These are phyloP conservation scores for Fusarium tjaetaba DNA, from an alignment of 2,329 filamentous ascomycete genomes.

Conservation along the genomic window DNA sequence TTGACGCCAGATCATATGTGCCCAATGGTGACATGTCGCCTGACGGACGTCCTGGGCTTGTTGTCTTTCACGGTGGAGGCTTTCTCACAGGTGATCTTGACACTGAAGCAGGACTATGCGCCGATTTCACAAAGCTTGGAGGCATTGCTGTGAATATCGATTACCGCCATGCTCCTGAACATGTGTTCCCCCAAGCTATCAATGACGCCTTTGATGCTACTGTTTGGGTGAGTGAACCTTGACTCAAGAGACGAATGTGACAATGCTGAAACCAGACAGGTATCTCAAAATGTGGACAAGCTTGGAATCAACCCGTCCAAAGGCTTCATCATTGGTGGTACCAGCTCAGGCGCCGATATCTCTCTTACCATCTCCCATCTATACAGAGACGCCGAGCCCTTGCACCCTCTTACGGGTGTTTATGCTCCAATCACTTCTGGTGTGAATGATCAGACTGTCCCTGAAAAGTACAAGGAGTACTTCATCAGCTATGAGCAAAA, in stretches of 20 bases:
- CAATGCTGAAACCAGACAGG: constrained; percentile 15
- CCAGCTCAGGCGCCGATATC: constrained; percentile 46
- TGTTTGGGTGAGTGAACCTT: constrained; percentile 35
- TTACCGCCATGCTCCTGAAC: constrained; percentile 45
- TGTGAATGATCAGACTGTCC: constrained; percentile 35
- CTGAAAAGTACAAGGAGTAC: constrained; percentile 42
- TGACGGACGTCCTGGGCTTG: constrained; percentile 37
- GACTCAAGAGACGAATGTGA: no score
- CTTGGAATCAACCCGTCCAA: constrained; percentile 42
- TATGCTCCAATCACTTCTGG: constrained; percentile 40
- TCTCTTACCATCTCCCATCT: constrained; percentile 41
- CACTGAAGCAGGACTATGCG: constrained; percentile 39
- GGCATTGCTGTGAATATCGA: constrained; percentile 42
- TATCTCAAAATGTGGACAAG: constrained; percentile 26
- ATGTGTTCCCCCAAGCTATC: constrained; percentile 43
- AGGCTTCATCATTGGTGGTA: constrained; percentile 40
- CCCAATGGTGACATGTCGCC: constrained; percentile 15
- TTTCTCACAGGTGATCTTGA: constrained; percentile 43
- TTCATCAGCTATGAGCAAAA: constrained; percentile 46
- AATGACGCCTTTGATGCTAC: constrained; percentile 44
- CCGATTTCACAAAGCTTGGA: constrained; percentile 39
- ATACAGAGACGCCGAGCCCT: constrained; percentile 21
- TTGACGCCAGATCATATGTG: constrained; percentile 37
- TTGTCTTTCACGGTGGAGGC: constrained; percentile 45
- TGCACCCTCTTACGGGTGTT: constrained; percentile 42